These are phyloP conservation scores for Pseudogymnoascus sp. DNA, from an alignment of 2,329 filamentous ascomycete species.

Conservation along the genomic window DNA sequence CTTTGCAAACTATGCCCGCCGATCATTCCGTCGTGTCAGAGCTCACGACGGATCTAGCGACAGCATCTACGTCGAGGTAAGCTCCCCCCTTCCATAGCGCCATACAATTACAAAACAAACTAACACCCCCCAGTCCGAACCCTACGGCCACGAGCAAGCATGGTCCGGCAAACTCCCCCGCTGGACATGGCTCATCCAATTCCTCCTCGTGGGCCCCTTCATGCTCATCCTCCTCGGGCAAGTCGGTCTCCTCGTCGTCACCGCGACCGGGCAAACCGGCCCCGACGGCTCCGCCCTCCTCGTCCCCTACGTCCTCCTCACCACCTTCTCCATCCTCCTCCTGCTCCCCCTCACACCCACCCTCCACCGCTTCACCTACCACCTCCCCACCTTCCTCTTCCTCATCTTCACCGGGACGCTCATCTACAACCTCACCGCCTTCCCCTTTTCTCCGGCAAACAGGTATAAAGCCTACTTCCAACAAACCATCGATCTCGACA, in stretches of 20 bases:
- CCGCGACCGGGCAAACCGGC: constrained; percentile 70
- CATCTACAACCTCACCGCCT: constrained; percentile 78
- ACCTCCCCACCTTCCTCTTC: constrained; percentile 71
- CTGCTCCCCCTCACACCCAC: constrained; percentile 75
- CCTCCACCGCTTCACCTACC: constrained; percentile 76
- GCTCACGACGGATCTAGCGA: constrained; percentile 16
- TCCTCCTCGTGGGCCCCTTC: constrained; percentile 72
- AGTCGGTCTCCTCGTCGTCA: constrained; percentile 63
- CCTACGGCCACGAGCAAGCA: constrained; percentile 67
- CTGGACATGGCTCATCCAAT: constrained; percentile 84
- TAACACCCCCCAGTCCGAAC: constrained; percentile 16
- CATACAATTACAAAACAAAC: background rate
- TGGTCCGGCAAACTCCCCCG: constrained; percentile 76
- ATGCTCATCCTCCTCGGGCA: constrained; percentile 71
- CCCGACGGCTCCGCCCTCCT: constrained; percentile 72
- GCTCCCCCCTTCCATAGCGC: background rate
- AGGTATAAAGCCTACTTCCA: constrained; percentile 83
- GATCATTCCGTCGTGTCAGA: constrained; percentile 16
- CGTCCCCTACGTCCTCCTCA: constrained; percentile 63
- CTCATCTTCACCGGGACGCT: constrained; percentile 66
- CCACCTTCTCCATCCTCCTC: constrained; percentile 60
- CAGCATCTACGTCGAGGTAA: constrained; percentile 21
- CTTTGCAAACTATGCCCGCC: constrained; percentile 46
- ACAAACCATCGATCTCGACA: constrained; percentile 71
- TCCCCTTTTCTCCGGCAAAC: constrained; percentile 75